Evolutionary conservation across 768 basidiomycete genomes (phyloP).

Genomic region (Erythrobasidium yunnanense): DNA sequence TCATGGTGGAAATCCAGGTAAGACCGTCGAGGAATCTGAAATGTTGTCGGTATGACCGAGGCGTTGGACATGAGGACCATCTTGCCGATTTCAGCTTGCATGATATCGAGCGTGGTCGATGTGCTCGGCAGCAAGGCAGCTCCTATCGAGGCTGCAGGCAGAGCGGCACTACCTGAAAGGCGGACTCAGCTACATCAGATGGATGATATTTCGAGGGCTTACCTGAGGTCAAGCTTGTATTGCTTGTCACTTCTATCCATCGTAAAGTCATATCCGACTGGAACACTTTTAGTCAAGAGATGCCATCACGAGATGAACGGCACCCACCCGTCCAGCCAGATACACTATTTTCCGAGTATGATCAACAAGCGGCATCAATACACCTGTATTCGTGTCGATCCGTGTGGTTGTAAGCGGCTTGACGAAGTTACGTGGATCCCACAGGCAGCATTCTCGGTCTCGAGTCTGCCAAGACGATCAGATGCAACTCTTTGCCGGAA

Average conservation of each 20-base stretch:
- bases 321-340: constrained; percentile 36
- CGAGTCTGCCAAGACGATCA: constrained; percentile 31
- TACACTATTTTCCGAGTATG: constrained; percentile 40
- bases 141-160: constrained; percentile 36
- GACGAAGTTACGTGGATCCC: constrained; percentile 31
- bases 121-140: constrained; percentile 37
- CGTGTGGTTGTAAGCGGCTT: constrained; percentile 32
- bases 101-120: constrained; percentile 38
- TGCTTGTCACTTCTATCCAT: constrained; percentile 40
- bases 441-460: constrained; percentile 40
- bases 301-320: neutral
- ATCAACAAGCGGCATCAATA: constrained; percentile 40
- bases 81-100: constrained; percentile 42
- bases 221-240: constrained; percentile 39
- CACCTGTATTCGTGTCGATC: constrained; percentile 41
- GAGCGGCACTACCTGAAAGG: constrained; percentile 23
- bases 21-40: constrained; percentile 41
- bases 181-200: neutral
- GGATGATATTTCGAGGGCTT: neutral
- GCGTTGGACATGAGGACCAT: constrained; percentile 39
- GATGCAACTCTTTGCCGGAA: neutral
- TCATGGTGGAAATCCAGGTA: constrained; percentile 43
- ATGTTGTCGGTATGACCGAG: constrained; percentile 39
- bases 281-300: neutral
- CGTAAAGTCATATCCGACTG: constrained; percentile 42